Evolutionary conservation across 75 land plant genomes (phyloP).

Genomic region (Cunninghamia lanceolata): DNA sequence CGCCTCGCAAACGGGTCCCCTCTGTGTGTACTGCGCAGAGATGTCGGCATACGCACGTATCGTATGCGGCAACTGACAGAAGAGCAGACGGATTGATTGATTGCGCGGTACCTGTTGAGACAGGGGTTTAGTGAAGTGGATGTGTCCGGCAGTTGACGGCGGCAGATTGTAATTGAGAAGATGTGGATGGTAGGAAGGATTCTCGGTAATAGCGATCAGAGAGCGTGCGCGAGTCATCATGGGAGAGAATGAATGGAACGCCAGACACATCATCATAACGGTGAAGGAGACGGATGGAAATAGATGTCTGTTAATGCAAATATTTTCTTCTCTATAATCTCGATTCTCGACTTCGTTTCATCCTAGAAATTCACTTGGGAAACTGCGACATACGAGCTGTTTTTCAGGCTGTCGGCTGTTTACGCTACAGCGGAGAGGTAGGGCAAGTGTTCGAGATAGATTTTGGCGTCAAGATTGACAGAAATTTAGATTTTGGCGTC

Average conservation of each 20-base stretch:
- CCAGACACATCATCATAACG: constrained; percentile 12
- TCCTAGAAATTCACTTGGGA: background rate
- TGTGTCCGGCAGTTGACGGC: constrained; percentile 11
- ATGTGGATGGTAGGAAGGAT: background rate
- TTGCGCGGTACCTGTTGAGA: background rate
- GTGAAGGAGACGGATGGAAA: background rate
- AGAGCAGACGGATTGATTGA: background rate
- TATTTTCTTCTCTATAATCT: background rate
- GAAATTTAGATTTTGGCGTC: background rate
- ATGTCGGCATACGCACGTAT: background rate
- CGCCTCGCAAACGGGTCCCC: background rate
- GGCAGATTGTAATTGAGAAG: constrained; percentile 1
- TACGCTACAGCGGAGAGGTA: background rate
- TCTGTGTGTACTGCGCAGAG: background rate
- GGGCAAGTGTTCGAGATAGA: background rate
- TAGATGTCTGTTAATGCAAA: background rate
- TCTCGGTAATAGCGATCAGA: constrained; percentile 12
- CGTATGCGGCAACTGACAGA: background rate
- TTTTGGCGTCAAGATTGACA: constrained; percentile 6
- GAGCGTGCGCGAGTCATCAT: constrained; percentile 14
- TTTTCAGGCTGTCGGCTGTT: constrained; percentile 2
- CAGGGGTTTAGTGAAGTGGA: background rate
- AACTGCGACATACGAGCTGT: background rate
- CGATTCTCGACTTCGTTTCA: background rate
- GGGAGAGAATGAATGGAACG: background rate